Conservation (phyloP, 441 rosid species). For the Adansonia gregorii region DNA sequence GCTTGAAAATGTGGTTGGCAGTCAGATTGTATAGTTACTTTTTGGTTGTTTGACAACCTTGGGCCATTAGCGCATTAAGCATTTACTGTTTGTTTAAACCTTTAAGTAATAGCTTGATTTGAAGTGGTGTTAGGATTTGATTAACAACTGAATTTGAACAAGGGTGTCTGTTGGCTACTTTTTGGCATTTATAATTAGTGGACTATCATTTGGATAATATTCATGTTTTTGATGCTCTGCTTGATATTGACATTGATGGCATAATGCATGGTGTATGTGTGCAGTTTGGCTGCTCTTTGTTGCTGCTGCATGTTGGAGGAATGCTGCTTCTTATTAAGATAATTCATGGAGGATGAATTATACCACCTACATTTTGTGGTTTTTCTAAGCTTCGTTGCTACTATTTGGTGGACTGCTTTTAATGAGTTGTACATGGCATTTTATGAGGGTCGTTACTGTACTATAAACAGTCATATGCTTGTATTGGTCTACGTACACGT, state of each 20-base stretch:
- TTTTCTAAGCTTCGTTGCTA: conserved; percentile 8
- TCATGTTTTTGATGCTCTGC: not conserved
- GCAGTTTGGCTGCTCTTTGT: conserved; percentile 78
- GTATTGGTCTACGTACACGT: not conserved
- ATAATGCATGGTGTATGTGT: conserved; percentile 16
- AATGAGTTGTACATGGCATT: conserved; percentile 1
- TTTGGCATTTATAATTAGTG: not conserved
- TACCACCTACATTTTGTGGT: not conserved
- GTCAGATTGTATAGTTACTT: not conserved
- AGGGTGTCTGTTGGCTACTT: not conserved
- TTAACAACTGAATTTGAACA: not conserved
- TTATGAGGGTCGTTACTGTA: conserved; percentile 4
- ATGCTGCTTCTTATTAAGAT: conserved; percentile 64
- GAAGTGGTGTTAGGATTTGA: not conserved
- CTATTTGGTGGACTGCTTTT: conserved; percentile 6
- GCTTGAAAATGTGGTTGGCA: not conserved
- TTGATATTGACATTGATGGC: not conserved
- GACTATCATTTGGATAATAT: not conserved
- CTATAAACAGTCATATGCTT: not conserved
- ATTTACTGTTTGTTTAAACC: not conserved
- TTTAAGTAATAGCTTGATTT: not conserved
- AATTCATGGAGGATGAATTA: not conserved
- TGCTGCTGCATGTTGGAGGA: conserved; percentile 88
- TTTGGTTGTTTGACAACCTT: not conserved
- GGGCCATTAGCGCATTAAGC: not conserved